These are phyloP conservation scores for Dictyostelium capitatum DNA, from an alignment of 78 protist species.

Conservation along the genomic window DNA sequence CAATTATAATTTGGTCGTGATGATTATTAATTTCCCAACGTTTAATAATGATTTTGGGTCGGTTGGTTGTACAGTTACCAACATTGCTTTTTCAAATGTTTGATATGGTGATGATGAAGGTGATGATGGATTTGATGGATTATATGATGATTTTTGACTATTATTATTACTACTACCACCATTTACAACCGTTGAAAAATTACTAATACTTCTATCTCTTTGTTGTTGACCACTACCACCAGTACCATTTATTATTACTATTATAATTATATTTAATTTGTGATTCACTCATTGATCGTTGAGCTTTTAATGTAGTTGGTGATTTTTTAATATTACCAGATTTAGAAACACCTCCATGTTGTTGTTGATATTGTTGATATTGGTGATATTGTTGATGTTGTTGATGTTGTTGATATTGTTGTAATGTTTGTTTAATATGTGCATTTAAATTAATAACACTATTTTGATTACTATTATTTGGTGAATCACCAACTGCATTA, in stretches of 20 bases:
- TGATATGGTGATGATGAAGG: slow-evolving; percentile 45
- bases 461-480: neutral
- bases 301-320: slow-evolving; percentile 20
- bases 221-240: too few relatives aligned
- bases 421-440: neutral
- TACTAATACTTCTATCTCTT: neutral
- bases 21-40: slow-evolving; percentile 40
- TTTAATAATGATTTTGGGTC: slow-evolving; percentile 56
- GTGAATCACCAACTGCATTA: neutral
- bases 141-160: neutral
- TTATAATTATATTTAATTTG: slow-evolving; percentile 17
- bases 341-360: neutral
- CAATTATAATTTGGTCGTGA: slow-evolving; percentile 43
- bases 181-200: neutral
- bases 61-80: slow-evolving; percentile 8
- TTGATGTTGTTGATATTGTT: slow-evolving; percentile 2
- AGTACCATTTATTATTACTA: too few relatives aligned
- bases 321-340: slow-evolving; percentile 14
- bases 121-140: neutral
- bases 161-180: too few relatives aligned
- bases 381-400: too few relatives aligned
- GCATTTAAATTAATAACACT: neutral
- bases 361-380: neutral
- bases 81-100: slow-evolving; percentile 1
- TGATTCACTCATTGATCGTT: slow-evolving; percentile 54